phyloP scores from a whole-genome alignment of 331 rosid species.

The Cydonia oblonga region DNA sequence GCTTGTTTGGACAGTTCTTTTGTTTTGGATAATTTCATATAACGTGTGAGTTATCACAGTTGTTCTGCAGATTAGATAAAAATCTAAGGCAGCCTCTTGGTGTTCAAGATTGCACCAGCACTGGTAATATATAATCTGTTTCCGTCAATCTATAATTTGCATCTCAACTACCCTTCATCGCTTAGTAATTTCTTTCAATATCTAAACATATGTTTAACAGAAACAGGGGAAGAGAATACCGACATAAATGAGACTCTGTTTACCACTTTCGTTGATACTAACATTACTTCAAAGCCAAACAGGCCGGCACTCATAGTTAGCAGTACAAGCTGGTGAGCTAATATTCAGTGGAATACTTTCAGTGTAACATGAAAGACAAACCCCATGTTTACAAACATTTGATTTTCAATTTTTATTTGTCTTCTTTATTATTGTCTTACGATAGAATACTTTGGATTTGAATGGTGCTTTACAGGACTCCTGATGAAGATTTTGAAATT shows the following conservation, averaged over 20 bases:
- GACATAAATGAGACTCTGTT: conserved; percentile 45
- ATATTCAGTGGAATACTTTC: not conserved
- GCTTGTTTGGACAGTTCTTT: not conserved
- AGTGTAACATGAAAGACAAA: not conserved
- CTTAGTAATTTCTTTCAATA: not conserved
- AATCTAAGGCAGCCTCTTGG: conserved; percentile 49
- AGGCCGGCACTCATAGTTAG: conserved; percentile 87
- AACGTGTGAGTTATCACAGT: conserved; percentile 27
- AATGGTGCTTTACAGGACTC: conserved; percentile 49
- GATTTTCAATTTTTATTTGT: not conserved
- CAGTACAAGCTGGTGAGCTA: conserved; percentile 90
- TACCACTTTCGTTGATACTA: conserved; percentile 36
- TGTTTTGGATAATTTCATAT: conserved; percentile 2
- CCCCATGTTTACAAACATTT: not conserved
- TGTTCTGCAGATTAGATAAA: conserved; percentile 64
- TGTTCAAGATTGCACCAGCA: conserved; percentile 53
- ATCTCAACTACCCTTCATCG: not conserved
- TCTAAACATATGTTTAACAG: conserved; percentile 20
- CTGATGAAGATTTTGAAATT: conserved; percentile 85
- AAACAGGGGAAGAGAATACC: conserved; percentile 25
- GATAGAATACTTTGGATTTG: not conserved
- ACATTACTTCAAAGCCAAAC: conserved; percentile 44
- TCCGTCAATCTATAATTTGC: not conserved
- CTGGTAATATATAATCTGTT: conserved; percentile 27
- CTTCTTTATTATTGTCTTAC: not conserved